A percentile compares a stretch with the other conserved stretches of the same genome.
Evolutionary conservation across 768 basidiomycete species (phyloP).

Genomic region (Boletus pseudo-olivaceus): DNA sequence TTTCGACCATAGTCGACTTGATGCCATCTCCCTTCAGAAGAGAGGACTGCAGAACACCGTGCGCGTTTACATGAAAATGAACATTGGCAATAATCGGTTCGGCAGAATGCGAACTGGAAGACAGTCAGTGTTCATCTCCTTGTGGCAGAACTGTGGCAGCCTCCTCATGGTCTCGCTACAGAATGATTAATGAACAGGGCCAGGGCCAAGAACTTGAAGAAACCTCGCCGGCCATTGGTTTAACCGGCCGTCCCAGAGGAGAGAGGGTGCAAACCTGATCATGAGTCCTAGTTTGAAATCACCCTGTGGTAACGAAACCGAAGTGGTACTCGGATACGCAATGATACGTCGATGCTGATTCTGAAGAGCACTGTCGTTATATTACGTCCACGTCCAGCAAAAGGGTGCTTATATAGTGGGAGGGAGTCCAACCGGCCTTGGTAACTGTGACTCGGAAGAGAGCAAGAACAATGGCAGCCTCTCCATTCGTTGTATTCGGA

Average conservation of each 20-base stretch:
- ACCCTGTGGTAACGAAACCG: background rate
- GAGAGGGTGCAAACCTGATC: background rate
- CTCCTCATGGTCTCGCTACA: background rate
- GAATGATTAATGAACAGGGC: background rate
- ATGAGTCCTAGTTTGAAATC: background rate
- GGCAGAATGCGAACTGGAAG: background rate
- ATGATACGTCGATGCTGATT: background rate
- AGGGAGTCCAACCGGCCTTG: background rate
- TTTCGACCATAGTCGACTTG: background rate
- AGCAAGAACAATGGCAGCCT: conserved; percentile 2
- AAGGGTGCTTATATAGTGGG: conserved; percentile 2
- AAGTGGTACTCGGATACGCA: background rate
- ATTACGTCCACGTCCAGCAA: background rate
- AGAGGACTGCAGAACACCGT: background rate
- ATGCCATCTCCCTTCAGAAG: background rate
- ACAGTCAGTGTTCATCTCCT: background rate
- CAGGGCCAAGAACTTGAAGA: background rate
- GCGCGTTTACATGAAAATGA: background rate
- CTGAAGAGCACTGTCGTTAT: background rate
- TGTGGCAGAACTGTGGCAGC: no score
- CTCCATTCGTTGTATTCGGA: conserved; percentile 75
- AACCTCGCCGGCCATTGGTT: background rate
- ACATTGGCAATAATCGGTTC: background rate
- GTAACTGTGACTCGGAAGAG: background rate
- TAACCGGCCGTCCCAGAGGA: background rate